Evolutionary conservation across 768 basidiomycete genomes (phyloP).

Genomic region (Naganishia onofrii): DNA sequence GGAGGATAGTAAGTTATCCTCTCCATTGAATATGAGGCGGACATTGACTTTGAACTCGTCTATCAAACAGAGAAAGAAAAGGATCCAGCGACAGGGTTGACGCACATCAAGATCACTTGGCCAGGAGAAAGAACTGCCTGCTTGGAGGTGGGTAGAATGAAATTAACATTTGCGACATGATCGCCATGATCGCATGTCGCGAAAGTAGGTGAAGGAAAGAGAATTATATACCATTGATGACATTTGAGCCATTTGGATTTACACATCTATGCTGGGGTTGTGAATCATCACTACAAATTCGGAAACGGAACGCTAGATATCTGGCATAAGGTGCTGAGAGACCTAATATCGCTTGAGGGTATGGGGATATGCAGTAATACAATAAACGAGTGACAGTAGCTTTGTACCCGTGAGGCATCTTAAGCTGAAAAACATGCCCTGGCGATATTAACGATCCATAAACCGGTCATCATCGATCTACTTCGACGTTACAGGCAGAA

Average conservation of each 20-base stretch:
- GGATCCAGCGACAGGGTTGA: conserved; percentile 65
- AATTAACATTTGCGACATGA: conserved; percentile 80
- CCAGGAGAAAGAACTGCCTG: conserved; percentile 74
- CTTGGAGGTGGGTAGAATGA: conserved; percentile 74
- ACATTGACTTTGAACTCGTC: neutral
- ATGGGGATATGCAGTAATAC: conserved; percentile 6
- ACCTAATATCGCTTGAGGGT: neutral
- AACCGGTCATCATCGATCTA: conserved; percentile 21
- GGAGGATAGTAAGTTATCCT: conserved; percentile 60
- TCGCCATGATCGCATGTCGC: conserved; percentile 48
- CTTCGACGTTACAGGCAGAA: conserved; percentile 47
- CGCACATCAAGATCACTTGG: conserved; percentile 80
- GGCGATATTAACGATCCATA: neutral
- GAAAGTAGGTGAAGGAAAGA: neutral
- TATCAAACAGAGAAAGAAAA: conserved; percentile 57
- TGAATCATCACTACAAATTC: neutral
- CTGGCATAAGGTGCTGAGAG: neutral
- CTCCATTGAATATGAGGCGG: conserved; percentile 40
- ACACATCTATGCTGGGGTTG: conserved; percentile 12
- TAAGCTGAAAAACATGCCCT: neutral
- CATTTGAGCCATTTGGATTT: neutral
- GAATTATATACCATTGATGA: neutral
- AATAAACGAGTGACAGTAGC: conserved; percentile 12
- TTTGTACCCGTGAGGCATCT: neutral
- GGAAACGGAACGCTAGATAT: neutral